Conservation (phyloP, 1,284 basidiomycete species). For the Flammula alnicola region DNA sequence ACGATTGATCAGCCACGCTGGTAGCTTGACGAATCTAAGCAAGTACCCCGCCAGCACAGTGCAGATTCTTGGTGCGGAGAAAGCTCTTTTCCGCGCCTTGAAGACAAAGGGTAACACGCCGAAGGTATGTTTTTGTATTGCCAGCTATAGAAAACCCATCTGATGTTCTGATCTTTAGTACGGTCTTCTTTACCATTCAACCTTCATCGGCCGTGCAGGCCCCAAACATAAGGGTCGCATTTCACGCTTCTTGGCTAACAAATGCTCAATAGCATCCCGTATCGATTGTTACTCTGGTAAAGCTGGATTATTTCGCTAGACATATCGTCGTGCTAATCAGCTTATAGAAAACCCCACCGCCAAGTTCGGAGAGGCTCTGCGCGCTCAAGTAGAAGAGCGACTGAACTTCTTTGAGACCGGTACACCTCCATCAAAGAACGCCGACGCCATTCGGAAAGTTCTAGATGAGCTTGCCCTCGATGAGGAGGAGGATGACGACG, state of each 20-base stretch:
- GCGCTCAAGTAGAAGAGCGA: slow-evolving; percentile 95
- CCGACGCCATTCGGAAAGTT: slow-evolving; percentile 89
- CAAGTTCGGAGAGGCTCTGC: slow-evolving; percentile 95
- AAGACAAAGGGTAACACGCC: slow-evolving; percentile 99
- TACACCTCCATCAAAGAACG: slow-evolving; percentile 81
- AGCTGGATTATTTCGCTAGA: too few species aligned
- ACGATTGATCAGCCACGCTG: slow-evolving; percentile 96
- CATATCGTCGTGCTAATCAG: too few species aligned
- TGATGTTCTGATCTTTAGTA: slow-evolving; percentile 60
- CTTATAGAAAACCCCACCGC: slow-evolving; percentile 80
- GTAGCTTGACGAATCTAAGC: slow-evolving; percentile 94
- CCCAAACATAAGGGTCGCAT: slow-evolving; percentile 98
- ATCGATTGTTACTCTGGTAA: slow-evolving; percentile 96
- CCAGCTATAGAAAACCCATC: not conserved
- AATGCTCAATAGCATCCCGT: slow-evolving; percentile 96
- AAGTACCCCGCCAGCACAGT: slow-evolving; percentile 99
- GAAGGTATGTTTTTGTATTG: slow-evolving; percentile 62
- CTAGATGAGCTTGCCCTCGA: slow-evolving; percentile 79
- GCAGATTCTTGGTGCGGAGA: slow-evolving; percentile 98
- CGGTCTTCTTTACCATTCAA: slow-evolving; percentile 91
- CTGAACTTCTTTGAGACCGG: slow-evolving; percentile 95
- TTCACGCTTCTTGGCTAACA: slow-evolving; percentile 98
- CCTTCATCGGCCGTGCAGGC: slow-evolving; percentile 95
- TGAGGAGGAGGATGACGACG: slow-evolving; percentile 73
- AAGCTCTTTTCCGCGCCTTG: slow-evolving; percentile 95